Conservation (phyloP, 768 basidiomycete genomes). For the Rhizopogon vulgaris region DNA sequence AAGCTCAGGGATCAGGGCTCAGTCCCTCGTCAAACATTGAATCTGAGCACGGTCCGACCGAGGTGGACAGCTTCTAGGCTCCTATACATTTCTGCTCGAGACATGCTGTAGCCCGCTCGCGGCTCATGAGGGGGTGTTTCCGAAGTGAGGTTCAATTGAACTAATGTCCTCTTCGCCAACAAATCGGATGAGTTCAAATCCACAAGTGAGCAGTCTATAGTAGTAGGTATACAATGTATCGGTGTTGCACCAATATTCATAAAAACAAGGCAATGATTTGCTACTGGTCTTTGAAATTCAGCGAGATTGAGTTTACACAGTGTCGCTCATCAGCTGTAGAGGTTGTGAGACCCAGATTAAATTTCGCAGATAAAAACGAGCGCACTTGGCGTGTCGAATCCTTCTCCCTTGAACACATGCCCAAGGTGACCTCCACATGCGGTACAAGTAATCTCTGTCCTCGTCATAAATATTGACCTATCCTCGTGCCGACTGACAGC, state of each 20-base stretch:
- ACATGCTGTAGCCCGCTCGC: background rate
- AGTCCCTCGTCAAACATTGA: background rate
- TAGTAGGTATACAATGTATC: background rate
- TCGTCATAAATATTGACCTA: conserved; percentile 50
- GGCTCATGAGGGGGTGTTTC: too few relatives aligned
- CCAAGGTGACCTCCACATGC: conserved; percentile 93
- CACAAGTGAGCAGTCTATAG: background rate
- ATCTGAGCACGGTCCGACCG: too few relatives aligned
- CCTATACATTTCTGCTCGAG: background rate
- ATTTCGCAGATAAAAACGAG: conserved; percentile 3
- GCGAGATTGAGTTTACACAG: conserved; percentile 85
- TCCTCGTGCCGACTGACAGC: conserved; percentile 63
- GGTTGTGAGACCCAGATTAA: background rate
- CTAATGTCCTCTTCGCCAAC: background rate
- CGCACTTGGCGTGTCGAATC: conserved; percentile 72
- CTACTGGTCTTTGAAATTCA: conserved; percentile 56
- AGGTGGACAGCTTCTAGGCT: background rate
- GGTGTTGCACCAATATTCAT: background rate
- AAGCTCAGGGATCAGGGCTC: background rate
- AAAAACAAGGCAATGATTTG: background rate
- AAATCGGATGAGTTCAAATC: background rate
- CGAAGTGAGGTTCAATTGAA: background rate
- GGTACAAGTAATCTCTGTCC: conserved; percentile 85
- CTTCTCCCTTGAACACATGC: conserved; percentile 94
- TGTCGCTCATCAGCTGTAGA: conserved; percentile 72